Conservation (phyloP, 441 rosid species). For the Kokia cookei region DNA sequence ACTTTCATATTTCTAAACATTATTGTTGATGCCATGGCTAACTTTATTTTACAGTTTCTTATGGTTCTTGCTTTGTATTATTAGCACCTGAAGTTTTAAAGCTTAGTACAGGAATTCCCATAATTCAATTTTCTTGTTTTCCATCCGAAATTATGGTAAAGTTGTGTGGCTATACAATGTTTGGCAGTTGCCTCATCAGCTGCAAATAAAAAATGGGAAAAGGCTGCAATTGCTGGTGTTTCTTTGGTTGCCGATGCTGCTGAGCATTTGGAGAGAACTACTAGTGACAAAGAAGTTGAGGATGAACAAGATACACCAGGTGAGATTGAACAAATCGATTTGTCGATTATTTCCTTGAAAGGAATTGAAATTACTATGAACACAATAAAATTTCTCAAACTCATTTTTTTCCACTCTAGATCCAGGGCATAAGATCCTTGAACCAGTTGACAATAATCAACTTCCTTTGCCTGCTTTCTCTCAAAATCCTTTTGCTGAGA, state of each 20-base stretch:
- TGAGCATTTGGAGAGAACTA: conserved; percentile 80
- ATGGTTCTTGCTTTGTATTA: neutral
- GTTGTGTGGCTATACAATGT: conserved; percentile 1
- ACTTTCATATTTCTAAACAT: neutral
- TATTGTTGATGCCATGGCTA: neutral
- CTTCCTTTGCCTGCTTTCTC: conserved; percentile 37
- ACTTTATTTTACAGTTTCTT: neutral
- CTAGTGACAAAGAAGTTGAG: conserved; percentile 46
- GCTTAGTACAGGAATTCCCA: neutral
- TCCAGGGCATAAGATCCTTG: conserved; percentile 39
- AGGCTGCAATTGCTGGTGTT: conserved; percentile 97
- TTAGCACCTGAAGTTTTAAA: neutral
- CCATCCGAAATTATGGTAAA: neutral
- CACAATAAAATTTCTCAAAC: conserved; percentile 5
- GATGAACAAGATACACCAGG: conserved; percentile 36
- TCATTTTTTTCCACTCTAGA: conserved; percentile 17
- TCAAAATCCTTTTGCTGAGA: conserved; percentile 43
- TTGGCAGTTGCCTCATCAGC: conserved; percentile 43
- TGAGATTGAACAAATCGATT: conserved; percentile 18
- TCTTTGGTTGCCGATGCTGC: conserved; percentile 99
- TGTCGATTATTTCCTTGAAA: conserved; percentile 13
- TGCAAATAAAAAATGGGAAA: conserved; percentile 92
- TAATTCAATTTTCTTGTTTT: neutral
- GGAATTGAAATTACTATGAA: conserved; percentile 11
- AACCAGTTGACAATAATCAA: conserved; percentile 33